Evolutionary conservation across 148 eudicot species (phyloP).

Genomic region (Fagopyrum tataricum): DNA sequence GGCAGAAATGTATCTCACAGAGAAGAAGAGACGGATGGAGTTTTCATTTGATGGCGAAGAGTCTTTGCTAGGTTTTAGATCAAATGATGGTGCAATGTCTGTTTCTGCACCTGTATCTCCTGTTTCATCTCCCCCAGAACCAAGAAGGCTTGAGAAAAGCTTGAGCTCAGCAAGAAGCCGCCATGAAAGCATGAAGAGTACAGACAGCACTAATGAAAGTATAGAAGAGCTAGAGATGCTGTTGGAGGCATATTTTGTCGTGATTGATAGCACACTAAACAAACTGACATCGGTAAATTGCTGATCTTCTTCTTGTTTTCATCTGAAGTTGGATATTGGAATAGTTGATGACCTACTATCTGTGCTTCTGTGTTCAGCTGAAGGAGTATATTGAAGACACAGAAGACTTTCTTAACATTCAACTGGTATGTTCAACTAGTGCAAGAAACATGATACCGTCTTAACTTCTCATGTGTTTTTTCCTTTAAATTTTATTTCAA

Average conservation of each 20-base stretch:
- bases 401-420: slow-evolving; percentile 93
- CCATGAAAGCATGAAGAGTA: slow-evolving; percentile 73
- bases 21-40: slow-evolving; percentile 82
- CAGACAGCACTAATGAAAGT: slow-evolving; percentile 61
- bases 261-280: slow-evolving; percentile 92
- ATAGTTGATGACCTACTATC: neutral
- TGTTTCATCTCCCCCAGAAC: slow-evolving; percentile 65
- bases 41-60: slow-evolving; percentile 67
- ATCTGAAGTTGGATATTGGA: neutral
- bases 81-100: slow-evolving; percentile 57
- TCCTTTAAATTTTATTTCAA: neutral
- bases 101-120: slow-evolving; percentile 93
- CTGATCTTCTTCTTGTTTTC: neutral
- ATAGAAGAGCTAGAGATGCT: slow-evolving; percentile 97
- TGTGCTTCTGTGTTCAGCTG: slow-evolving; percentile 45
- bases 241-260: slow-evolving; percentile 95
- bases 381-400: slow-evolving; percentile 99
- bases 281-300: slow-evolving; percentile 76
- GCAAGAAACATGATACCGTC: no score
- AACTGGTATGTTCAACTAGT: slow-evolving; percentile 60
- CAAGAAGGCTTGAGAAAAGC: slow-evolving; percentile 69
- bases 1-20: slow-evolving; percentile 99
- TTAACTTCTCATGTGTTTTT: neutral
- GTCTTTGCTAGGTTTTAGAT: slow-evolving; percentile 53
- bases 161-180: slow-evolving; percentile 87